phyloP scores from a whole-genome alignment of 768 basidiomycete species.

The Lyophyllum atratum region DNA sequence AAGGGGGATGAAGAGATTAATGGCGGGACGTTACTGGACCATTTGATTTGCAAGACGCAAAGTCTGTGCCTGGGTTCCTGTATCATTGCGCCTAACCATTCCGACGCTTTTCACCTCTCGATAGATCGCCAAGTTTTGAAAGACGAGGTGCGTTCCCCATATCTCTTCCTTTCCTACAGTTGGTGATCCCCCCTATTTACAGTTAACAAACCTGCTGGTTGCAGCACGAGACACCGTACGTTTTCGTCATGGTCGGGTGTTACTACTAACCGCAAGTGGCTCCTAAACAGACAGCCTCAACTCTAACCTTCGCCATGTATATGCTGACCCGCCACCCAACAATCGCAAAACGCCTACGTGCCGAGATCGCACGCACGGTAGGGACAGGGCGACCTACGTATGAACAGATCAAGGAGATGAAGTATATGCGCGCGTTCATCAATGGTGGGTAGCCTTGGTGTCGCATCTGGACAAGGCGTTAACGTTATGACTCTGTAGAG shows the following conservation, averaged over 20 bases:
- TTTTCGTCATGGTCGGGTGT: neutral
- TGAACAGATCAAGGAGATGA: constrained; percentile 58
- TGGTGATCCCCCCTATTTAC: neutral
- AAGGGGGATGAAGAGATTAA: constrained; percentile 26
- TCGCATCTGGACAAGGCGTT: too few species aligned
- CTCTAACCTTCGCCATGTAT: constrained; percentile 55
- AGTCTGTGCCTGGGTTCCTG: constrained; percentile 30
- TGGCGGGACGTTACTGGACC: constrained; percentile 47
- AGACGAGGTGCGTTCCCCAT: constrained; percentile 17
- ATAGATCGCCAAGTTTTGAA: constrained; percentile 22
- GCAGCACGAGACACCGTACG: constrained; percentile 47
- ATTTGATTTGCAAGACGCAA: constrained; percentile 55
- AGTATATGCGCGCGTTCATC: constrained; percentile 57
- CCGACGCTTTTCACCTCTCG: neutral
- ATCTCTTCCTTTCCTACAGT: neutral
- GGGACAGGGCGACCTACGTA: constrained; percentile 51
- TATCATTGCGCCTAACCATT: neutral
- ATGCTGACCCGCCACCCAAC: constrained; percentile 55
- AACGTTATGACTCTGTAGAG: constrained; percentile 32
- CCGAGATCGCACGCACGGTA: constrained; percentile 49
- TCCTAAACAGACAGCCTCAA: constrained; percentile 42
- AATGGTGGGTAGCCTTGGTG: constrained; percentile 39
- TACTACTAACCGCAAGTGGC: neutral
- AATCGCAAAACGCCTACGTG: constrained; percentile 44
- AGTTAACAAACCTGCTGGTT: constrained; percentile 40